A percentile compares a stretch with the other conserved stretches of the same genome.
Evolutionary conservation across 1,284 basidiomycete species (phyloP).

Genomic region (Sanghuangporus weigelae): DNA sequence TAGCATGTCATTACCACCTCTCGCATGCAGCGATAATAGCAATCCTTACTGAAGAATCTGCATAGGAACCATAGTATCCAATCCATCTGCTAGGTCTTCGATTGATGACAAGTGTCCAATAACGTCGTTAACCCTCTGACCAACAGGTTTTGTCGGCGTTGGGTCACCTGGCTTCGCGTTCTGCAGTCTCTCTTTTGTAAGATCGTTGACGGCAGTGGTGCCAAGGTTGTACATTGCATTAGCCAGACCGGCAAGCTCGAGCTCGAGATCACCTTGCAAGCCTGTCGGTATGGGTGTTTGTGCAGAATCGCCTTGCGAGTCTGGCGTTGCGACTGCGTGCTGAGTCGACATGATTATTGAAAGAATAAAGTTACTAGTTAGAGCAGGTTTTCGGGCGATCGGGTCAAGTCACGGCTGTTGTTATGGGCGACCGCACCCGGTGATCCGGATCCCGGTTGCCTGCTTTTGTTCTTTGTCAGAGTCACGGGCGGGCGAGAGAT

Average conservation of each 20-base stretch:
- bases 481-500: background rate
- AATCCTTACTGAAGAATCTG: constrained; percentile 45
- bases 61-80: constrained; percentile 61
- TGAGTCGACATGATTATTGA: background rate
- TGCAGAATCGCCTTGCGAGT: constrained; percentile 59
- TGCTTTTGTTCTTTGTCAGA: background rate
- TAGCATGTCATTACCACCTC: background rate
- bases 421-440: background rate
- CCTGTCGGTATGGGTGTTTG: constrained; percentile 66
- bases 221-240: constrained; percentile 73
- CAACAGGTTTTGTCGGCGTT: constrained; percentile 12
- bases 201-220: constrained; percentile 72
- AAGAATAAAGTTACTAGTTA: background rate
- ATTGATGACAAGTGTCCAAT: constrained; percentile 55
- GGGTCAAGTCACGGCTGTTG: background rate
- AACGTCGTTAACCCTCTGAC: constrained; percentile 48
- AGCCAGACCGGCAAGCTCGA: constrained; percentile 68
- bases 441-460: background rate
- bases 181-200: constrained; percentile 69
- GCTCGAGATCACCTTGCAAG: constrained; percentile 63
- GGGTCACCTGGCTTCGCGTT: constrained; percentile 37
- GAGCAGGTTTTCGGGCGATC: background rate
- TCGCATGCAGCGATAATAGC: background rate
- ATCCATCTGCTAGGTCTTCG: constrained; percentile 57
- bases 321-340: constrained; percentile 40